These are phyloP conservation scores for Chaetomium strumarium DNA, from an alignment of 2,329 filamentous ascomycete genomes.

Conservation along the genomic window DNA sequence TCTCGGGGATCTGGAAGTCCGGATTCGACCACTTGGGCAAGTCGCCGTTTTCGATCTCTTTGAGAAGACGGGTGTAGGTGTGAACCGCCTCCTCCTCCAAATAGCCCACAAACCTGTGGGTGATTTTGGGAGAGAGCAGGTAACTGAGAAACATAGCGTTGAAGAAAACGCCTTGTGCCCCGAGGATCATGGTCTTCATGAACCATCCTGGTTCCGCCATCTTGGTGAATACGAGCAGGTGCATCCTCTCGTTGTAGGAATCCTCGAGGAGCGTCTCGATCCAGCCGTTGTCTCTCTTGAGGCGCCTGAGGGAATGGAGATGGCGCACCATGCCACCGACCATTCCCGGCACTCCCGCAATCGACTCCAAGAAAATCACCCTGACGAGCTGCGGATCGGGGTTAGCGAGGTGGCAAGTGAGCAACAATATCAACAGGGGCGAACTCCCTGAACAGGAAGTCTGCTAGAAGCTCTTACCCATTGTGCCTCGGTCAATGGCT, in stretches of 20 bases:
- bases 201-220: constrained; percentile 76
- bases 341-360: constrained; percentile 95
- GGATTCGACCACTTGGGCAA: constrained; percentile 71
- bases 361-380: constrained; percentile 89
- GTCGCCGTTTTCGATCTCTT: constrained; percentile 78
- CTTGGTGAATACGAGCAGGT: constrained; percentile 77
- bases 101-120: constrained; percentile 94
- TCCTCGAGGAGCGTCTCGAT: constrained; percentile 90
- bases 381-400: constrained; percentile 53
- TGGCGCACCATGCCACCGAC: constrained; percentile 93
- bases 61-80: constrained; percentile 85
- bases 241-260: constrained; percentile 91
- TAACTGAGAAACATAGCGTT: constrained; percentile 89
- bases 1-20: constrained; percentile 72
- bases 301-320: constrained; percentile 71
- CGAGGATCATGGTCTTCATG: constrained; percentile 84
- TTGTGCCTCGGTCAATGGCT: constrained; percentile 73
- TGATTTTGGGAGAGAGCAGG: constrained; percentile 77
- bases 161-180: constrained; percentile 93
- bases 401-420: background rate
- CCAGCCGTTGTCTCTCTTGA: constrained; percentile 94
- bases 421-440: background rate
- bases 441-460: background rate
- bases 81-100: constrained; percentile 95
- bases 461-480: constrained; percentile 43